Conservation (phyloP, 176 grass and related monocot species). For the Aegilops speltoides region DNA sequence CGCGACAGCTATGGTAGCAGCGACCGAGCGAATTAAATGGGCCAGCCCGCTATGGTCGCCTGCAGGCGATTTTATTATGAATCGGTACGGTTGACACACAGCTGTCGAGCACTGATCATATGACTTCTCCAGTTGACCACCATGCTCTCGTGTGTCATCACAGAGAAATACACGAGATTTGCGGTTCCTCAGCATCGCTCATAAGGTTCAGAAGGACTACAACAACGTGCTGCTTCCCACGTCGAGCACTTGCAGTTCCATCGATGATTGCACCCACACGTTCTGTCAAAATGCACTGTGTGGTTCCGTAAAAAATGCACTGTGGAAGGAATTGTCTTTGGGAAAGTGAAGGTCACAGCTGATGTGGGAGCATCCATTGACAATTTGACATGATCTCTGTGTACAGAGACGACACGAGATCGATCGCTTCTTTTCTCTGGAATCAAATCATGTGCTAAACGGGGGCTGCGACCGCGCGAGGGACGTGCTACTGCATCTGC, state of each 20-base stretch:
- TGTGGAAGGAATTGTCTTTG: neutral
- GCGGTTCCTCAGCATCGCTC: neutral
- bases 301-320: neutral
- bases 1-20: too few relatives aligned
- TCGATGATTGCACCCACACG: too few relatives aligned
- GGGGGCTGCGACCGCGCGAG: neutral
- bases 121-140: too few relatives aligned
- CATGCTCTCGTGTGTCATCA: neutral
- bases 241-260: too few relatives aligned
- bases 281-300: too few relatives aligned
- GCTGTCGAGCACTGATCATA: too few relatives aligned
- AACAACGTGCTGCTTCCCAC: too few relatives aligned
- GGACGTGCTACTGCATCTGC: neutral
- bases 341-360: neutral
- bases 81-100: too few relatives aligned
- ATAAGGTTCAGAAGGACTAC: neutral
- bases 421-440: neutral
- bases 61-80: too few relatives aligned
- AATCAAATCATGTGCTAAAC: slow-evolving; percentile 21
- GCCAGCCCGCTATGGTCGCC: too few relatives aligned
- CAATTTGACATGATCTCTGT: neutral
- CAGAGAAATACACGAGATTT: neutral
- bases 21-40: too few relatives aligned
- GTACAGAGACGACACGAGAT: neutral
- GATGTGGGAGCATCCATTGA: neutral